These are phyloP conservation scores for Saraca asoca DNA, from an alignment of 331 rosid species.

Conservation along the genomic window DNA sequence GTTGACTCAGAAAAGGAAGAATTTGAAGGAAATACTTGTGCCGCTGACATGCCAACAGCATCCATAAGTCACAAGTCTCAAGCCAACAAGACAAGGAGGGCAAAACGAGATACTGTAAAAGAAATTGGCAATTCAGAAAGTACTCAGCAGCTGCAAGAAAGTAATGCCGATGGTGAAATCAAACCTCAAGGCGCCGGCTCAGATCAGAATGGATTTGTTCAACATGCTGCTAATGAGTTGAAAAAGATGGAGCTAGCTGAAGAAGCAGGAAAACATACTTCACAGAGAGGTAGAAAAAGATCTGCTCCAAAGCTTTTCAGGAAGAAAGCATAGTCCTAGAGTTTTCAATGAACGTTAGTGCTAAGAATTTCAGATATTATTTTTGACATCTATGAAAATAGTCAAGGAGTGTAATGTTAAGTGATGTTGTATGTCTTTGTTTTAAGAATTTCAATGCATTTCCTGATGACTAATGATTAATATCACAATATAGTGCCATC, in stretches of 20 bases:
- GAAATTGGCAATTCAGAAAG: conserved; percentile 11
- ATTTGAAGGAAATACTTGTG: conserved; percentile 5
- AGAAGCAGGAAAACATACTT: conserved; percentile 17
- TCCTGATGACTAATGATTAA: too few relatives aligned
- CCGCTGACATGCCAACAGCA: conserved; percentile 27
- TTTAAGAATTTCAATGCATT: too few relatives aligned
- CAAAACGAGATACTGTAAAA: conserved; percentile 28
- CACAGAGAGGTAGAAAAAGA: conserved; percentile 26
- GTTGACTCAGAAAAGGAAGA: conserved; percentile 16
- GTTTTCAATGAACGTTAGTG: background rate
- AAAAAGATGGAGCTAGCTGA: conserved; percentile 28
- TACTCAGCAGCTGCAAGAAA: conserved; percentile 7
- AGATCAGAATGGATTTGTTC: conserved; percentile 14
- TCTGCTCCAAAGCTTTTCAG: conserved; percentile 37
- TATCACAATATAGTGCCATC: too few relatives aligned
- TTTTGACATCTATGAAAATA: too few relatives aligned
- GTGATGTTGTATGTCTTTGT: too few relatives aligned
- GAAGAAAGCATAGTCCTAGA: conserved; percentile 38
- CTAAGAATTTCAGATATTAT: background rate
- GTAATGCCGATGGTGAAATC: conserved; percentile 18
- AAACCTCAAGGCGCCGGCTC: conserved; percentile 1
- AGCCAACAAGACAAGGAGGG: conserved; percentile 20
- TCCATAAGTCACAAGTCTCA: conserved; percentile 10
- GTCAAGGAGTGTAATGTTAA: too few relatives aligned
- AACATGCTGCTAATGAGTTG: conserved; percentile 6